Conservation (phyloP, 345 rosid species). For the Nasturtium officinale region DNA sequence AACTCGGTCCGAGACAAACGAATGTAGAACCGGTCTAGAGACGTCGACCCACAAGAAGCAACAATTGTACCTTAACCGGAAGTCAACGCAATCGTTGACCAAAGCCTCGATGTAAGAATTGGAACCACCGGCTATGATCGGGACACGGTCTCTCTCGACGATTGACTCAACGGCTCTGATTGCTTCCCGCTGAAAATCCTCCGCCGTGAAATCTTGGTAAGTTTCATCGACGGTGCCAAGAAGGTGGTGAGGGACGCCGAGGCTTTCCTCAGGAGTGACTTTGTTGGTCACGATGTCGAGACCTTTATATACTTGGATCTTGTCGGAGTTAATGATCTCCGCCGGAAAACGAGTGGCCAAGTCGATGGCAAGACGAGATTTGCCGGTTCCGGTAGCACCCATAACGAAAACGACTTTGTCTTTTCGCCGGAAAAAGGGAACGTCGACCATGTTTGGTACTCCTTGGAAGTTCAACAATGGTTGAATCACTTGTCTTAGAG, state of each 20-base stretch:
- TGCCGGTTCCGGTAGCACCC: slow-evolving; percentile 93
- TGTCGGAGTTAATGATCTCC: slow-evolving; percentile 82
- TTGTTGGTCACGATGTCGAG: slow-evolving; percentile 74
- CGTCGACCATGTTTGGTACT: slow-evolving; percentile 41
- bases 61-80: slow-evolving; percentile 65
- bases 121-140: slow-evolving; percentile 90
- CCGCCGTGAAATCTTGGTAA: slow-evolving; percentile 54
- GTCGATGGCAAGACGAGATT: slow-evolving; percentile 83
- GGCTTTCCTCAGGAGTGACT: slow-evolving; percentile 73
- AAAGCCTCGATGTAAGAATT: slow-evolving; percentile 77
- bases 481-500: slow-evolving; percentile 52
- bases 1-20: slow-evolving; percentile 74
- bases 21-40: slow-evolving; percentile 52
- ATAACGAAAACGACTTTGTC: slow-evolving; percentile 78
- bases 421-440: slow-evolving; percentile 58
- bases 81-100: slow-evolving; percentile 57
- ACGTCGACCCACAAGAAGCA: slow-evolving; percentile 91
- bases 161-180: slow-evolving; percentile 52
- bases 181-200: slow-evolving; percentile 57
- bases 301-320: slow-evolving; percentile 84
- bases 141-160: slow-evolving; percentile 48
- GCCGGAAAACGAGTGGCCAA: slow-evolving; percentile 71
- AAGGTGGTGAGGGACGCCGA: slow-evolving; percentile 78
- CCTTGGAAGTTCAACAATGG: slow-evolving; percentile 54
- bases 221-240: slow-evolving; percentile 57